Conservation (phyloP, 1,139 yeast genomes). For the Pichia sp. region DNA sequence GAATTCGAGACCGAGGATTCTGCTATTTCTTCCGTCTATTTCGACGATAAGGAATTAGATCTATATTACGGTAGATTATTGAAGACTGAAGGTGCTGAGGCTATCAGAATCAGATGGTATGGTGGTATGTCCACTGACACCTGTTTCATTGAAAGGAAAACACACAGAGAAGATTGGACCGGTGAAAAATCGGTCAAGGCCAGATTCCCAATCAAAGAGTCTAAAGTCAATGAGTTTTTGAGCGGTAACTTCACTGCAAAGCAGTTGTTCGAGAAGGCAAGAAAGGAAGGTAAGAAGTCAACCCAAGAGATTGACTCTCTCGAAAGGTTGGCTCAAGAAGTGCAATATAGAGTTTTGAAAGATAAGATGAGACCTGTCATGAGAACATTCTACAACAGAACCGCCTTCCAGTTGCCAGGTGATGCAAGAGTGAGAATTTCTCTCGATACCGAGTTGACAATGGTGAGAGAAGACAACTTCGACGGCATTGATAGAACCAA, state of each 20-base stretch:
- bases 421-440: constrained; percentile 98
- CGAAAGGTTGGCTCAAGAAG: constrained; percentile 88
- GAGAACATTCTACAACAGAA: constrained; percentile 93
- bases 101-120: constrained; percentile 96
- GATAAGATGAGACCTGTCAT: constrained; percentile 87
- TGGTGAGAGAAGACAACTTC: constrained; percentile 96
- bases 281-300: constrained; percentile 88
- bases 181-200: constrained; percentile 98
- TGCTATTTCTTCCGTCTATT: constrained; percentile 94
- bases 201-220: constrained; percentile 86
- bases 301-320: constrained; percentile 83
- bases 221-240: constrained; percentile 78
- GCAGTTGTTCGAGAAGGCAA: constrained; percentile 86
- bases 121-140: constrained; percentile 95
- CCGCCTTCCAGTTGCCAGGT: constrained; percentile 98
- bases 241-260: constrained; percentile 79
- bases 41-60: constrained; percentile 84
- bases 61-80: constrained; percentile 89
- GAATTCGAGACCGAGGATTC: constrained; percentile 92
- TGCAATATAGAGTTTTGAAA: constrained; percentile 82
- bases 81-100: constrained; percentile 98
- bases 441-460: constrained; percentile 87
- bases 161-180: constrained; percentile 99
- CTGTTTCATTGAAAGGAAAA: constrained; percentile 92
- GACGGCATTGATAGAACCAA: constrained; percentile 89